These are phyloP conservation scores for Hypoxylon lenormandii DNA, from an alignment of 495 filamentous ascomycete genomes.

Conservation along the genomic window DNA sequence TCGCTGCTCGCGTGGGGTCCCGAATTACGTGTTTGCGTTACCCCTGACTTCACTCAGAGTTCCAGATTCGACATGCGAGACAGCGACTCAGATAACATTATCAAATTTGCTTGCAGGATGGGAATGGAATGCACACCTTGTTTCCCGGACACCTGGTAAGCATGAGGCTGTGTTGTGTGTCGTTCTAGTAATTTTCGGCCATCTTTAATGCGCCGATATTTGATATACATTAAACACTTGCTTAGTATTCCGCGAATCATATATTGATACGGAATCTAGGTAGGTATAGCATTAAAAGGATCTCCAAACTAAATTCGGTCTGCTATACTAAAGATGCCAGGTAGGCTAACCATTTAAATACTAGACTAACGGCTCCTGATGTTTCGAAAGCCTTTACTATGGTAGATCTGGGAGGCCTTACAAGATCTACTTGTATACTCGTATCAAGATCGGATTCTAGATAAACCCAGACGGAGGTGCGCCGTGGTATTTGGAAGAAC, in stretches of 20 bases:
- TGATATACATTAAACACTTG: constrained; percentile 13
- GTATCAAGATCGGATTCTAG: background rate
- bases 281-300: constrained; percentile 4
- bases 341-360: background rate
- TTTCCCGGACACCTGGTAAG: constrained; percentile 15
- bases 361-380: background rate
- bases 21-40: constrained; percentile 27
- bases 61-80: constrained; percentile 9
- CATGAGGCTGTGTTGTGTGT: constrained; percentile 19
- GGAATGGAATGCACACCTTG: constrained; percentile 1
- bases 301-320: constrained; percentile 1
- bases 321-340: background rate
- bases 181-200: constrained; percentile 37
- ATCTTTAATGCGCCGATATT: constrained; percentile 39
- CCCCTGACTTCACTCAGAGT: constrained; percentile 28
- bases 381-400: background rate
- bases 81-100: constrained; percentile 25
- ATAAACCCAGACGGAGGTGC: background rate
- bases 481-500: background rate
- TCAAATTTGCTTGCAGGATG: background rate
- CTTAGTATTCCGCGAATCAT: constrained; percentile 31
- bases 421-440: background rate
- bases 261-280: background rate
- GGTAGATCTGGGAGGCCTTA: background rate
- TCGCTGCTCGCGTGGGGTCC: constrained; percentile 10